Conservation (phyloP, 108 stramenopile genomes). For the Pseudonitzschia multiseries region DNA sequence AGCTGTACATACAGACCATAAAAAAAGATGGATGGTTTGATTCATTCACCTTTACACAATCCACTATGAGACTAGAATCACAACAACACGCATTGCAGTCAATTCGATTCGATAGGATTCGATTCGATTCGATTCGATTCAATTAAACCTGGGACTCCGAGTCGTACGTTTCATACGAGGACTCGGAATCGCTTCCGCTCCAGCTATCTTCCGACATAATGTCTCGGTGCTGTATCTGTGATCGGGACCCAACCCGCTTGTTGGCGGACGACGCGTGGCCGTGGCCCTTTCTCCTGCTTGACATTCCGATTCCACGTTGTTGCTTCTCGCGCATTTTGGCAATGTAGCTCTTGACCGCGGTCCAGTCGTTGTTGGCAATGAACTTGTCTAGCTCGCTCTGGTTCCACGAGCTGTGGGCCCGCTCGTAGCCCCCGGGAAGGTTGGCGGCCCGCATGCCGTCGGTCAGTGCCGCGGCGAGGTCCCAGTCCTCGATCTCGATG, state of each 20-base stretch:
- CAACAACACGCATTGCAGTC: no score
- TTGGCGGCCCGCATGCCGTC: constrained; percentile 32
- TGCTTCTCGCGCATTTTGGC: constrained; percentile 49
- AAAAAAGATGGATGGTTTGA: no score
- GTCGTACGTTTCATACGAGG: constrained; percentile 17
- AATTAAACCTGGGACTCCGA: constrained; percentile 11
- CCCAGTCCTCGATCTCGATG: constrained; percentile 53
- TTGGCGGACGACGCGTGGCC: not conserved
- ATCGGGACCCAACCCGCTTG: constrained; percentile 41
- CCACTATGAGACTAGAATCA: no score
- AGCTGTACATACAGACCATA: no score
- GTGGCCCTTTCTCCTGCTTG: not conserved
- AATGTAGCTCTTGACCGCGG: constrained; percentile 69
- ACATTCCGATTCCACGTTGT: not conserved
- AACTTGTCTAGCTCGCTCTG: constrained; percentile 72
- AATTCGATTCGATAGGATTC: not conserved
- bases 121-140: not conserved
- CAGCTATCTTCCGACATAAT: constrained; percentile 28
- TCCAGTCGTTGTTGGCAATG: constrained; percentile 82
- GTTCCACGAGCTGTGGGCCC: constrained; percentile 39
- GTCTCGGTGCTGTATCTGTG: constrained; percentile 44
- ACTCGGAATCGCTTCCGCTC: constrained; percentile 11
- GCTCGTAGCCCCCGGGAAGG: constrained; percentile 14
- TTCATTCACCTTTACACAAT: no score
- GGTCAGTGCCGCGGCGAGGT: constrained; percentile 43